Evolutionary conservation across 1,284 basidiomycete genomes (phyloP).

Genomic region (Dichomitus squalens): DNA sequence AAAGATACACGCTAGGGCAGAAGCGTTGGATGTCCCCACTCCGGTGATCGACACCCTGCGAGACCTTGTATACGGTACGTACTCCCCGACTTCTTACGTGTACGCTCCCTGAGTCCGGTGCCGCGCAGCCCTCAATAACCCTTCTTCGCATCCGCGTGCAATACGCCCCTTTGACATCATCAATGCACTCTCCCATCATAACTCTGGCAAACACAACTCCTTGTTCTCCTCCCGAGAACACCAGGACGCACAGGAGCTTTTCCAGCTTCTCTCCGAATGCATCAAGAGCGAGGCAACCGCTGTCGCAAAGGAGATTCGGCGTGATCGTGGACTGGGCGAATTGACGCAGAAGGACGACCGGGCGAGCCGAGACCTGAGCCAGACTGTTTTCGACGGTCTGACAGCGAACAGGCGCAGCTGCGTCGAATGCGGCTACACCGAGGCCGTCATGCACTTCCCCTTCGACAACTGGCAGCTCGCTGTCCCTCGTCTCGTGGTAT

Average conservation of each 20-base stretch:
- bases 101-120: conserved; percentile 6
- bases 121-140: conserved; percentile 69
- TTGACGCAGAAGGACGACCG: conserved; percentile 35
- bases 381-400: conserved; percentile 79
- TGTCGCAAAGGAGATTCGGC: conserved; percentile 63
- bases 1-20: conserved; percentile 71
- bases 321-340: conserved; percentile 69
- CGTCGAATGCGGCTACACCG: conserved; percentile 82
- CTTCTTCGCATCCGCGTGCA: conserved; percentile 56
- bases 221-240: conserved; percentile 87
- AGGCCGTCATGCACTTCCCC: conserved; percentile 86
- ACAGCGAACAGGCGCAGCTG: conserved; percentile 85
- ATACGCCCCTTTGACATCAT: conserved; percentile 76
- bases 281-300: conserved; percentile 78
- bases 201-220: conserved; percentile 56
- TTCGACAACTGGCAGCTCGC: conserved; percentile 84
- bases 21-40: conserved; percentile 74
- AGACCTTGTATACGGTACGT: conserved; percentile 65
- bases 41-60: conserved; percentile 82
- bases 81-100: conserved; percentile 16
- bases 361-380: conserved; percentile 47
- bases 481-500: conserved; percentile 62
- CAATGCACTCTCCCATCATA: conserved; percentile 61
- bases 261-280: conserved; percentile 86
- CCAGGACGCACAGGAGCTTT: conserved; percentile 96